Base-by-base conservation (phyloP, 1,284 basidiomycete genomes). In the Baeospora myosura region DNA sequence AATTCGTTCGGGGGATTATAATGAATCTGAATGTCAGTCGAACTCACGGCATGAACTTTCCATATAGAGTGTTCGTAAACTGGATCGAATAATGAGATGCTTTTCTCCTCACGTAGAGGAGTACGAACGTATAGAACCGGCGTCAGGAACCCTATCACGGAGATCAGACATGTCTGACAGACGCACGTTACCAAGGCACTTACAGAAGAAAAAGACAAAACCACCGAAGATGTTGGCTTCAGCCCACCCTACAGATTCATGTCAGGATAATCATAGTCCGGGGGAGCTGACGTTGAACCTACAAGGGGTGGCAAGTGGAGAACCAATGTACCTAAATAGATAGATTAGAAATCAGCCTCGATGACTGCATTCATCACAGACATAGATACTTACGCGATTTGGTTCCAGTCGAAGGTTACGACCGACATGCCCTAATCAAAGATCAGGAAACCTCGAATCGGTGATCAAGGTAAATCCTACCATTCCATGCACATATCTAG, bases 191-290 rank as follows among this genome's bases (percentile, higher is more conserved):
- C 3, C n/a, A 26, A 37, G 20, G 37, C 30, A 50, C 64, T 49
- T 42, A 66, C 80, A 85, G 63, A 78, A 84, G 63, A 84, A 83
- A 46, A 88, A 60, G 12, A 88, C 59, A 57, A 94, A 95, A 1
- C 88, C 90, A 30, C 65, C 69, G 12, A 81, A 75, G 35, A 92
- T 71, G 61, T 96, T 96, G 40, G 84, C 87, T 55, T 81, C 79
- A 2, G 81, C 80, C 81, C 81, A 84, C 81, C 38, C 35, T 37
- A 18, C 8, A n/a, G 21, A 16, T 10, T 7, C 8, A 11, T 20
- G 17, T 10, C 20, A 8, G 17, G 16, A 37, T 14, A 20, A 21
- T 23, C 8, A 18, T 10, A 10, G 10, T 7, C 7, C 11, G 20
- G 10, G 16, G 10, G 16, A 16, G 16, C 17, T 10, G 35, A 37